Conservation (phyloP, 768 basidiomycete genomes). For the Tulasnella sp. region DNA sequence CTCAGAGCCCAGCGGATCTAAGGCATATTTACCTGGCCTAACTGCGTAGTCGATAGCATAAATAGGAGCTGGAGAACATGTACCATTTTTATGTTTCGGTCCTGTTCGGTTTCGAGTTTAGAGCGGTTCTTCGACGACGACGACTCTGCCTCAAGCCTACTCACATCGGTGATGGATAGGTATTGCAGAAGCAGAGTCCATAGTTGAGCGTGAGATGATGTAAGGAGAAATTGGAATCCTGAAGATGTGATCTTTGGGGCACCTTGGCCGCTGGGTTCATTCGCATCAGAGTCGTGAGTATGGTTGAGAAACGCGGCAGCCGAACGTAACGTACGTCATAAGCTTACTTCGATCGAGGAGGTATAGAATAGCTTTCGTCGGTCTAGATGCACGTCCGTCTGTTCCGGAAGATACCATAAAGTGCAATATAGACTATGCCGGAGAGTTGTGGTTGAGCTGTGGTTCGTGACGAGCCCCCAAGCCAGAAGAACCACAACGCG, state of each 20-base stretch:
- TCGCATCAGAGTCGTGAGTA: slow-evolving; percentile 4
- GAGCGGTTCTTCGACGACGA: background rate
- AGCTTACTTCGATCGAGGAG: slow-evolving; percentile 75
- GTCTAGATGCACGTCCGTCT: slow-evolving; percentile 60
- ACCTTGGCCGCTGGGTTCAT: background rate
- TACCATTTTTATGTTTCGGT: slow-evolving; percentile 83
- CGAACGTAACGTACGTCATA: slow-evolving; percentile 43
- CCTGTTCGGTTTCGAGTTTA: slow-evolving; percentile 30
- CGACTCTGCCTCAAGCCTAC: slow-evolving; percentile 16
- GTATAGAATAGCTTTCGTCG: slow-evolving; percentile 73
- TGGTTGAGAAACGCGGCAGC: slow-evolving; percentile 7
- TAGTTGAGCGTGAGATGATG: slow-evolving; percentile 89
- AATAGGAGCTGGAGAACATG: slow-evolving; percentile 90
- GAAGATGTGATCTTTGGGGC: slow-evolving; percentile 62
- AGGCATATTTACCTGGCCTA: slow-evolving; percentile 55
- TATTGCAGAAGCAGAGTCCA: slow-evolving; percentile 94
- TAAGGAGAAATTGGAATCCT: slow-evolving; percentile 93
- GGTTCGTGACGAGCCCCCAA: background rate
- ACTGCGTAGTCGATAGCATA: slow-evolving; percentile 94
- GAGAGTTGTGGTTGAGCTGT: background rate
- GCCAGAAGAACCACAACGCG: slow-evolving; percentile 13
- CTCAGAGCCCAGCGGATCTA: slow-evolving; percentile 7
- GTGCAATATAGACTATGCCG: slow-evolving; percentile 79
- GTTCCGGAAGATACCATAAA: slow-evolving; percentile 94
- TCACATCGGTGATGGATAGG: slow-evolving; percentile 71